phyloP scores from a whole-genome alignment of 352 stramenopile genomes.

The Elongisporangium anandrum region DNA sequence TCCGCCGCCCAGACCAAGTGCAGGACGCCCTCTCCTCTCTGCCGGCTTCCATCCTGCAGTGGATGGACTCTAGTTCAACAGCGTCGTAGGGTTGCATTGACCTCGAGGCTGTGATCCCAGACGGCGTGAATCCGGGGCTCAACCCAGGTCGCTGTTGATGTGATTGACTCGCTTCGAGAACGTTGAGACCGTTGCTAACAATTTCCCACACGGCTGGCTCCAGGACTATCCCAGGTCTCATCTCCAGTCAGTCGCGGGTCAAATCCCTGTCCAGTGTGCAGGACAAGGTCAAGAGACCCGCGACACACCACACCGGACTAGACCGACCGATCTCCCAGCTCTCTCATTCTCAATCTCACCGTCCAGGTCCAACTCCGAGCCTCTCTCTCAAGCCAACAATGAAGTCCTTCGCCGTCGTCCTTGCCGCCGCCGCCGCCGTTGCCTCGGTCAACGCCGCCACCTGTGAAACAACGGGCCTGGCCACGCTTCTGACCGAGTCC shows the following conservation, averaged over 20 bases:
- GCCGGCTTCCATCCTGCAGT: background rate
- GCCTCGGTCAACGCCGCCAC: conserved; percentile 14
- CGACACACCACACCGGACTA: background rate
- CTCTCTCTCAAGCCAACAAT: conserved; percentile 8
- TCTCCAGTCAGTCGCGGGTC: background rate
- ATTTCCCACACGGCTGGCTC: background rate
- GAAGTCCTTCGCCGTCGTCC: conserved; percentile 17
- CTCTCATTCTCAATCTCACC: background rate
- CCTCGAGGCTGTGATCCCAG: background rate
- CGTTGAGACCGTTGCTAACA: background rate
- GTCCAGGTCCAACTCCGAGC: background rate
- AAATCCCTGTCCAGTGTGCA: background rate
- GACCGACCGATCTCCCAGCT: background rate
- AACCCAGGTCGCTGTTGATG: background rate
- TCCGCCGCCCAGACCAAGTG: no score
- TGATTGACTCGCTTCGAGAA: background rate
- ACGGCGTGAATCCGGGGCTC: background rate
- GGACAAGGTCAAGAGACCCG: background rate
- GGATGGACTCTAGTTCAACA: background rate
- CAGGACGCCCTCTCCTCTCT: no score
- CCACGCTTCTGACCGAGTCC: conserved; percentile 9
- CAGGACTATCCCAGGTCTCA: background rate
- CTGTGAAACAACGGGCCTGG: conserved; percentile 19
- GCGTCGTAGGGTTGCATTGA: background rate
- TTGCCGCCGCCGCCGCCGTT: conserved; percentile 10